Conservation (phyloP, 768 basidiomycete species). For the Symmetrospora coprosmae region DNA sequence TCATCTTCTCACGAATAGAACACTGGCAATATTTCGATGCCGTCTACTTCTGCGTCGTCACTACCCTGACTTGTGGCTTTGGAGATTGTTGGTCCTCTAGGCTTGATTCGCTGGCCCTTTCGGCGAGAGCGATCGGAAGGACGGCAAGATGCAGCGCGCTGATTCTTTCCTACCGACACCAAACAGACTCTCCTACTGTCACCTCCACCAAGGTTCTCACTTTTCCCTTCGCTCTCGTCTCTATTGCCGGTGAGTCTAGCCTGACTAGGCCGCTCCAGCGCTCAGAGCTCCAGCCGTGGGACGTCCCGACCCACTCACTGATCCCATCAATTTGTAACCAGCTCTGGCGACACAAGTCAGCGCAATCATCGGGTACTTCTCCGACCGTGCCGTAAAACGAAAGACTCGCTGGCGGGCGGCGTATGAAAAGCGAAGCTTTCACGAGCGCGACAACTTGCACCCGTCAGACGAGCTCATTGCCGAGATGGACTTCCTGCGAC, state of each 20-base stretch:
- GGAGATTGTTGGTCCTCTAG: not conserved
- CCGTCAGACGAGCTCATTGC: constrained; percentile 30
- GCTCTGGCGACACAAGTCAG: constrained; percentile 13
- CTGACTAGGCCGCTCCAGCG: constrained; percentile 25
- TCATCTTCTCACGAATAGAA: constrained; percentile 36
- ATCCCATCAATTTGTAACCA: constrained; percentile 16
- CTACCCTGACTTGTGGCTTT: constrained; percentile 23
- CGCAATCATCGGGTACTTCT: constrained; percentile 34
- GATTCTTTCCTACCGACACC: not conserved
- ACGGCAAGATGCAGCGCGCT: not conserved
- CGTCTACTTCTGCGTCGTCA: constrained; percentile 29
- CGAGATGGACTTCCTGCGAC: constrained; percentile 36
- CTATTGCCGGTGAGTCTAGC: constrained; percentile 32
- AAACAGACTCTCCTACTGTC: not conserved
- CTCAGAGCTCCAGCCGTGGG: too few relatives aligned
- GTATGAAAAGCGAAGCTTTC: constrained; percentile 33
- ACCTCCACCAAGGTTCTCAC: constrained; percentile 19
- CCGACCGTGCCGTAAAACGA: constrained; percentile 28
- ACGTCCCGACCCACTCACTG: constrained; percentile 34
- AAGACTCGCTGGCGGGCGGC: constrained; percentile 32
- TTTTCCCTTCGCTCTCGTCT: constrained; percentile 35
- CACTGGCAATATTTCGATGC: constrained; percentile 36
- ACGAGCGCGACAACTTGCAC: constrained; percentile 19
- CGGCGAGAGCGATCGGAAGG: not conserved
- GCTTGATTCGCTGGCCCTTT: not conserved